Conservation (phyloP, 1,284 basidiomycete genomes). For the Golubevia pallescens region DNA sequence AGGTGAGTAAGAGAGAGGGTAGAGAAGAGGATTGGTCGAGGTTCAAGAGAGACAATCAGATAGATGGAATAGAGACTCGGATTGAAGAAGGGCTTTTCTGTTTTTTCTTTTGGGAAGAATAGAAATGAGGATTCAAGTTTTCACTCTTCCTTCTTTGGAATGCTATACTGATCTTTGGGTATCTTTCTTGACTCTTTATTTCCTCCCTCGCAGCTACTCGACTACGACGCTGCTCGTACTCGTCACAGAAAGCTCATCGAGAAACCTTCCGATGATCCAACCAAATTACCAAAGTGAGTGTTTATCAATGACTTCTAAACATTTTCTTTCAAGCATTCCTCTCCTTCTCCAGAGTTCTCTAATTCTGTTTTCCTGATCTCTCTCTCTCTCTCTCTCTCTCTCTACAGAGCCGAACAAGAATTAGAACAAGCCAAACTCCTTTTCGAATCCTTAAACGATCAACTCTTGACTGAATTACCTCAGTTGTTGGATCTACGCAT, state of each 20-base stretch:
- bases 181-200: constrained; percentile 5
- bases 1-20: constrained; percentile 69
- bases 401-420: constrained; percentile 83
- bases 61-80: background rate
- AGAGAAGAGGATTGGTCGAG: background rate
- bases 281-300: constrained; percentile 80
- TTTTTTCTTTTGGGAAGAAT: constrained; percentile 4
- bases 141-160: background rate
- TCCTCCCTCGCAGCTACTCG: constrained; percentile 73
- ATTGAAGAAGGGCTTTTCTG: constrained; percentile 1
- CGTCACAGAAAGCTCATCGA: constrained; percentile 77
- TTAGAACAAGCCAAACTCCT: constrained; percentile 90
- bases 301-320: background rate
- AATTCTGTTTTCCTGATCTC: background rate
- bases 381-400: constrained; percentile 2
- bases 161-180: background rate
- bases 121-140: background rate
- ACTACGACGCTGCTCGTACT: constrained; percentile 91
- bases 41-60: background rate
- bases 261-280: constrained; percentile 91
- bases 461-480: constrained; percentile 87
- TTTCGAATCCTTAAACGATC: constrained; percentile 90
- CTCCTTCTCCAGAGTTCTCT: background rate
- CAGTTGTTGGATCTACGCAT: constrained; percentile 91
- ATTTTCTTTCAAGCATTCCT: background rate